Conservation (phyloP, 805 yeast genomes). For the Vanderwaltozyma yarrowii region DNA sequence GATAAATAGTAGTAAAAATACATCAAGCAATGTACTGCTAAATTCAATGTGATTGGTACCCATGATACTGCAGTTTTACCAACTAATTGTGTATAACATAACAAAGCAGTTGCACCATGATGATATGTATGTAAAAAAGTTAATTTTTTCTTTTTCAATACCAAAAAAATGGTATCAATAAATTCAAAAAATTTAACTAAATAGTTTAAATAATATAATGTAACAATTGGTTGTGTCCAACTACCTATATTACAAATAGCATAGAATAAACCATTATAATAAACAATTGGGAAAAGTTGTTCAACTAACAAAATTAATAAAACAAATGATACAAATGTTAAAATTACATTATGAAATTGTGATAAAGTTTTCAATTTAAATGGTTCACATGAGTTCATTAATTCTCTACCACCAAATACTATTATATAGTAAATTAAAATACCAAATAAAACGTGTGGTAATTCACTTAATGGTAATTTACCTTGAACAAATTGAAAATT, state of each 20-base stretch:
- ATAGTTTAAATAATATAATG: conserved; percentile 84
- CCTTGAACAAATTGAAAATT: conserved; percentile 59
- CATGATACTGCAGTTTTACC: conserved; percentile 89
- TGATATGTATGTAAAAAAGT: conserved; percentile 93
- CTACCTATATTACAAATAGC: conserved; percentile 72
- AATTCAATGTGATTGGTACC: conserved; percentile 86
- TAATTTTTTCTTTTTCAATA: conserved; percentile 81
- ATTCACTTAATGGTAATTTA: conserved; percentile 56
- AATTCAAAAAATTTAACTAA: conserved; percentile 83
- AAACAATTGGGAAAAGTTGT: conserved; percentile 74
- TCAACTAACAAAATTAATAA: conserved; percentile 66
- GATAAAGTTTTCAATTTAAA: conserved; percentile 64
- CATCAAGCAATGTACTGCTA: conserved; percentile 92
- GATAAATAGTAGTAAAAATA: conserved; percentile 94
- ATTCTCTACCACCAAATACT: conserved; percentile 74
- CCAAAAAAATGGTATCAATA: conserved; percentile 84
- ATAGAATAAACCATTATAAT: conserved; percentile 65
- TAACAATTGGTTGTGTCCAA: conserved; percentile 76
- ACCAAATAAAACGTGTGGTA: conserved; percentile 44
- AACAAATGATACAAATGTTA: conserved; percentile 58
- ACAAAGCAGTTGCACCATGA: conserved; percentile 94
- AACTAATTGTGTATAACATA: conserved; percentile 86
- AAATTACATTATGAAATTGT: conserved; percentile 73
- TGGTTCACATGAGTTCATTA: conserved; percentile 50
- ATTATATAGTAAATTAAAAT: conserved; percentile 63